Base-by-base conservation (phyloP, 2,329 filamentous ascomycete species). In the Pseudocercospora ulei region DNA sequence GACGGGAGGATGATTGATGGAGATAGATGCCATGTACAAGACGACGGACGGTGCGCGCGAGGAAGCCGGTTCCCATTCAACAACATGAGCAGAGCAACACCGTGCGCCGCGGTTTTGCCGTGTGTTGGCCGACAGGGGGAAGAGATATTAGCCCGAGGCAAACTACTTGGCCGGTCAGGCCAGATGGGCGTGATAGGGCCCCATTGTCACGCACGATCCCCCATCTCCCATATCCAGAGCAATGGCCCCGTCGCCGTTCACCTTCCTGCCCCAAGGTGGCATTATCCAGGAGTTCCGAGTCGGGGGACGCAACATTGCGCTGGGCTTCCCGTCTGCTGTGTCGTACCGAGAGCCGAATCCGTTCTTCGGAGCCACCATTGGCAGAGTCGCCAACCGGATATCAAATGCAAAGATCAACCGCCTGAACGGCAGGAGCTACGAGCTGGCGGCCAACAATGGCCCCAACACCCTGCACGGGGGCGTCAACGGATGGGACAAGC, bases 301-400 rank as follows among this genome's bases (percentile, higher is more conserved):
- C 51, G 80, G 72, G 43, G 80, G 76, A 48, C 67, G 75, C 58
- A 90, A 95, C 66, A 90, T 98, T 50, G 87, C 95, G 13, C 82
- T 90, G 52, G 78, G 80, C 37, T 95, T 95, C 65, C 75, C 82
- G 11, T 77, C 72, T 8, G 73, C 81, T 37, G 75, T 81, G 28
- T 74, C 79, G 44, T 95, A 95, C 66, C 72, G 72, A 49, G 67
- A 87, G 68, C 88, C 90, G 65, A 67, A 63, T 7, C 78, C 83
- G 1, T 87, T 78, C 68, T 96, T 94, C 58, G 88, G 90, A 48
- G 87, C 88, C 61, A 96, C 85, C 28, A 94, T 96, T 59, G 90
- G 90, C 39, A 82, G 75, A 24, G 69, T 76, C 18, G 73, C 86
- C 45, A 96, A 96, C 66, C 80, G 88, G 41, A 76, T 94, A 58